These are phyloP conservation scores for Calonectria hawksworthii DNA, from an alignment of 2,329 filamentous ascomycete genomes.

Conservation along the genomic window DNA sequence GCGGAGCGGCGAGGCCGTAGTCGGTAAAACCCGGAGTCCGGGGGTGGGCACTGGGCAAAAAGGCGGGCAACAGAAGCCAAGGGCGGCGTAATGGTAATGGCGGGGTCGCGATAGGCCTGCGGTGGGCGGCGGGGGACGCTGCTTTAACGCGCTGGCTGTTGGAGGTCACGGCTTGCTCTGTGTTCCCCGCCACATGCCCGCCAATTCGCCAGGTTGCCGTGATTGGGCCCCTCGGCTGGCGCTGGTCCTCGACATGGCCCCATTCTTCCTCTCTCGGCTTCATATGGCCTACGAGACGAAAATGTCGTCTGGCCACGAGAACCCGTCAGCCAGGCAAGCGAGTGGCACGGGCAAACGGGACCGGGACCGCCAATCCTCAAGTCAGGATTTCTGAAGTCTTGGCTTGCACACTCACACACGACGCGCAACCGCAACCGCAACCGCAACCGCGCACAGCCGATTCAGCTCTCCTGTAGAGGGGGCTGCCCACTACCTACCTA, in stretches of 20 bases:
- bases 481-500: background rate
- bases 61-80: background rate
- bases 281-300: background rate
- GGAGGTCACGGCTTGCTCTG: background rate
- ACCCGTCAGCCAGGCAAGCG: conserved; percentile 3
- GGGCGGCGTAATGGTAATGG: conserved; percentile 46
- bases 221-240: conserved; percentile 17
- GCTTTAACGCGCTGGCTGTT: conserved; percentile 28
- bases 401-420: conserved; percentile 7
- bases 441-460: background rate
- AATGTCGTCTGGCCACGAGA: conserved; percentile 2
- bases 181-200: background rate
- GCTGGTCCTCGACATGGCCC: conserved; percentile 6
- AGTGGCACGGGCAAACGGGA: conserved; percentile 23
- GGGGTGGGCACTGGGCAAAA: conserved; percentile 20
- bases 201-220: conserved; percentile 11
- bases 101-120: conserved; percentile 51
- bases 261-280: conserved; percentile 17
- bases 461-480: background rate
- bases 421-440: background rate
- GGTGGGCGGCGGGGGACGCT: conserved; percentile 4
- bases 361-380: background rate
- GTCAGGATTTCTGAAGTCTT: conserved; percentile 11
- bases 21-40: conserved; percentile 45
- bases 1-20: conserved; percentile 24